phyloP scores from a whole-genome alignment of 805 yeast species.

The Sugiyamaella chiloensis region DNA sequence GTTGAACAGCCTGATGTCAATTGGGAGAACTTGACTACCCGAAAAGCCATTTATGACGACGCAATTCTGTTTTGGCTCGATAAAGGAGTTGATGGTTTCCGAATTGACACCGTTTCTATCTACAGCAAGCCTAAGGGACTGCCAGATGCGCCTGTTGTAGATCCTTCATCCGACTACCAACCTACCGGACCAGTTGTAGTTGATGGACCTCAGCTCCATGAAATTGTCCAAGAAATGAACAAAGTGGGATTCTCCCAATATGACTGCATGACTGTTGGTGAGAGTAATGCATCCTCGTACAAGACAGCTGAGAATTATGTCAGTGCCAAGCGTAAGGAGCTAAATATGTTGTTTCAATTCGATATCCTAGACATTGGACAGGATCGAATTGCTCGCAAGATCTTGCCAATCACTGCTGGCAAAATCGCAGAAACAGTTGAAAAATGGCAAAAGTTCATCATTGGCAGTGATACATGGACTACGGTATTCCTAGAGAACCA shows the following conservation, averaged over 20 bases:
- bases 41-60: slow-evolving; percentile 41
- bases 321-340: slow-evolving; percentile 29
- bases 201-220: slow-evolving; percentile 57
- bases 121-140: slow-evolving; percentile 47
- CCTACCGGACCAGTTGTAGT: slow-evolving; percentile 35
- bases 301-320: slow-evolving; percentile 35
- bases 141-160: slow-evolving; percentile 48
- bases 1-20: slow-evolving; percentile 58
- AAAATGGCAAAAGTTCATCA: slow-evolving; percentile 14
- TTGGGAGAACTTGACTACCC: slow-evolving; percentile 50
- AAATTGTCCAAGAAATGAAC: slow-evolving; percentile 53
- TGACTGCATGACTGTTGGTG: slow-evolving; percentile 58
- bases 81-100: slow-evolving; percentile 56
- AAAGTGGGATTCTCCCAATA: slow-evolving; percentile 41
- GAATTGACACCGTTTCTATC: slow-evolving; percentile 55
- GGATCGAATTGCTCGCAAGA: slow-evolving; percentile 22
- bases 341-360: slow-evolving; percentile 39
- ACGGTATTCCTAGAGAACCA: slow-evolving; percentile 56
- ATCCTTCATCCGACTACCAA: slow-evolving; percentile 43
- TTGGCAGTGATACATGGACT: slow-evolving; percentile 43
- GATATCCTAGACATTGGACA: slow-evolving; percentile 19
- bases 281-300: slow-evolving; percentile 40
- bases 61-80: slow-evolving; percentile 54
- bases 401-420: slow-evolving; percentile 4
- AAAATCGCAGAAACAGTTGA: slow-evolving; percentile 10